phyloP scores from a whole-genome alignment of 495 filamentous ascomycete genomes.

The Aspergillus saccharolyticus region DNA sequence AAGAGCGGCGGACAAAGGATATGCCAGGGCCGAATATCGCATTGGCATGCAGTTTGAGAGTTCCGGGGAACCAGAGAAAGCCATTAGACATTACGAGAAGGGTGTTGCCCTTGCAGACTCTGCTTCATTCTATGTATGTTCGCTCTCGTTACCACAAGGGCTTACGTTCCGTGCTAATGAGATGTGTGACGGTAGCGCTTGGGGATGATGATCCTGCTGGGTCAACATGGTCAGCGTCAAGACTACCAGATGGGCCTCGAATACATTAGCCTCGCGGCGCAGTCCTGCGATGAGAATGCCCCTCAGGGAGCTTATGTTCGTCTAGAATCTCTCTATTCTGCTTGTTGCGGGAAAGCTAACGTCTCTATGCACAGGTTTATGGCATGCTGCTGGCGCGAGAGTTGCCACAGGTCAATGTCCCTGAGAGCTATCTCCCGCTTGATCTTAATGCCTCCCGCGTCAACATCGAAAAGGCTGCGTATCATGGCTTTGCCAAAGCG shows the following conservation, averaged over 20 bases:
- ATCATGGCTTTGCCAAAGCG: constrained; percentile 93
- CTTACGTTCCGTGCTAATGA: constrained; percentile 19
- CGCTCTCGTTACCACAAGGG: neutral
- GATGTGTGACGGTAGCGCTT: constrained; percentile 49
- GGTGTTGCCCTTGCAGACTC: constrained; percentile 78
- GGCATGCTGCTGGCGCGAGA: constrained; percentile 92
- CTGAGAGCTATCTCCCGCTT: constrained; percentile 65
- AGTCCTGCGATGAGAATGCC: constrained; percentile 92
- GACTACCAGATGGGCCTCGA: constrained; percentile 75
- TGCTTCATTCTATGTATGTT: constrained; percentile 76
- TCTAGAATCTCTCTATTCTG: constrained; percentile 5
- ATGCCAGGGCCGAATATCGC: constrained; percentile 89
- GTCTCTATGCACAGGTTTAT: constrained; percentile 53
- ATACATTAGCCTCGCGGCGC: constrained; percentile 74
- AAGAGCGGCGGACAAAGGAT: constrained; percentile 82
- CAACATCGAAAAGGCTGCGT: constrained; percentile 95
- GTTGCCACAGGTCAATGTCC: constrained; percentile 79
- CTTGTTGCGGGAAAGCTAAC: constrained; percentile 9
- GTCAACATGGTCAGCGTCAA: constrained; percentile 82
- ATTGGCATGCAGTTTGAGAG: constrained; percentile 98
- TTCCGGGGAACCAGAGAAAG: constrained; percentile 85
- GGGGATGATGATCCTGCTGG: constrained; percentile 95
- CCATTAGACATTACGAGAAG: constrained; percentile 78
- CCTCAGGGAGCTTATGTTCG: constrained; percentile 89
- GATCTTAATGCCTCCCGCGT: constrained; percentile 71